Percentiles rank a stretch among this genome's conserved stretches.
Conservation (phyloP, 306 rosid species). For the Lathyrus aphaca region DNA sequence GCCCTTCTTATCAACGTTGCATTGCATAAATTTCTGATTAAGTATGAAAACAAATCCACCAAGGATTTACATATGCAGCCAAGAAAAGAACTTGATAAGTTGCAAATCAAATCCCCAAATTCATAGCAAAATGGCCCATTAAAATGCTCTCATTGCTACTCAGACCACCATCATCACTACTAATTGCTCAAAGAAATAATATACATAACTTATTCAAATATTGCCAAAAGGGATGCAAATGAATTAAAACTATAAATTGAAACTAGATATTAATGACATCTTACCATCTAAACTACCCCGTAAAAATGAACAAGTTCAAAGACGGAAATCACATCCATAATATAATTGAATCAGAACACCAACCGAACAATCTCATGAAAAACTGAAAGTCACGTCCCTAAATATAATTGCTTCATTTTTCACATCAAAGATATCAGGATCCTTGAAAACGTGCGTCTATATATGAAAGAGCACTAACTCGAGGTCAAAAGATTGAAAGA, state of each 20-base stretch:
- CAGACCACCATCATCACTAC: conserved; percentile 23
- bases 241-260: conserved; percentile 1
- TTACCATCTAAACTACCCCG: conserved; percentile 9
- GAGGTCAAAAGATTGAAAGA: too few species aligned
- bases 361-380: conserved; percentile 16
- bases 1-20: conserved; percentile 12
- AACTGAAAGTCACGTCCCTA: conserved; percentile 18
- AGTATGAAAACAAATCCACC: neutral
- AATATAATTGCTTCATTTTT: conserved; percentile 11
- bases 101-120: conserved; percentile 20
- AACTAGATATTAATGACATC: conserved; percentile 28
- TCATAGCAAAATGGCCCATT: conserved; percentile 22
- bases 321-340: conserved; percentile 20
- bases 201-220: neutral
- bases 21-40: conserved; percentile 7
- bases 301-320: conserved; percentile 16
- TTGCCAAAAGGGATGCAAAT: conserved; percentile 11
- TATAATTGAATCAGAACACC: conserved; percentile 12
- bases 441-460: conserved; percentile 28
- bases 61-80: neutral
- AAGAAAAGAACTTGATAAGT: conserved; percentile 13
- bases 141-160: conserved; percentile 7
- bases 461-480: conserved; percentile 11
- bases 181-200: conserved; percentile 1
- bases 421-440: conserved; percentile 28